phyloP scores from a whole-genome alignment of 352 stramenopile species.

The Globisporangium nunn region DNA sequence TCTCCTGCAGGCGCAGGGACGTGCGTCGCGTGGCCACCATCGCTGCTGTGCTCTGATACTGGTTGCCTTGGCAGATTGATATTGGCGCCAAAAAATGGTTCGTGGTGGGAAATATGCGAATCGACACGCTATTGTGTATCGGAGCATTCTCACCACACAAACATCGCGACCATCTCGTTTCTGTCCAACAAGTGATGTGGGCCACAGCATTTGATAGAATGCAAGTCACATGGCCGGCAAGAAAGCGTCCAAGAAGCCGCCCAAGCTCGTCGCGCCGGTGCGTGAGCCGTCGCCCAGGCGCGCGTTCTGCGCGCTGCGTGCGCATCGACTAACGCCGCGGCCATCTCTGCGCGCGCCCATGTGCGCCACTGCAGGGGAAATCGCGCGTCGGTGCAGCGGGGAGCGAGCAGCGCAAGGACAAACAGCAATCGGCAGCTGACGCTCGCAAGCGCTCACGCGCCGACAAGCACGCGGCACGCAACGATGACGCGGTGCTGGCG shows the following conservation, averaged over 20 bases:
- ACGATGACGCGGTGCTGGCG: slow-evolving; percentile 42
- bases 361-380: not conserved
- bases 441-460: not conserved
- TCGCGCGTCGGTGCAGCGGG: not conserved
- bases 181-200: too few relatives aligned
- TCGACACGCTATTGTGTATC: not conserved
- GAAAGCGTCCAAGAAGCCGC: slow-evolving; percentile 27
- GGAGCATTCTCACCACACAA: not conserved
- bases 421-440: slow-evolving; percentile 9
- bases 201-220: too few relatives aligned
- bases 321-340: not conserved
- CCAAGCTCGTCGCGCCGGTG: slow-evolving; percentile 15
- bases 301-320: not conserved
- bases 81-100: not conserved
- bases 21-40: slow-evolving; percentile 67
- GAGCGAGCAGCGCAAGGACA: not conserved
- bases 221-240: slow-evolving; percentile 11
- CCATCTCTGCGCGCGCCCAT: not conserved
- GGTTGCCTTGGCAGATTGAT: not conserved
- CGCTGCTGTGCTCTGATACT: not conserved
- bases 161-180: too few relatives aligned
- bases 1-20: slow-evolving; percentile 53
- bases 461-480: slow-evolving; percentile 15
- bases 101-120: not conserved
- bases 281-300: not conserved